Conservation (phyloP, 2,329 filamentous ascomycete species). For the Hymenoscyphus fraxineus region DNA sequence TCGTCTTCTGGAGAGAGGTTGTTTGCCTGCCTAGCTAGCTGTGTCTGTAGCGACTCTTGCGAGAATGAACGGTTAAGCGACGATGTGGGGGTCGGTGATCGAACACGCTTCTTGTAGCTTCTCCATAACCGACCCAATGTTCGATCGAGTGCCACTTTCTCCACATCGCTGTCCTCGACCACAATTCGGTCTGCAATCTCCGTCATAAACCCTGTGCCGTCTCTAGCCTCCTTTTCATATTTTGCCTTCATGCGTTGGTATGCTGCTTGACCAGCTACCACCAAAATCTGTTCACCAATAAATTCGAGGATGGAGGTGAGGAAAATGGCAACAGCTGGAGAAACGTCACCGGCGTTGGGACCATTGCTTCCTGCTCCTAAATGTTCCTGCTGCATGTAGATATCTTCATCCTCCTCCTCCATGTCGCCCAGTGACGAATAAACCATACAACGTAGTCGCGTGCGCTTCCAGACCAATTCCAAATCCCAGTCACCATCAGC, state of each 20-base stretch:
- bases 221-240: conserved; percentile 56
- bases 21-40: conserved; percentile 34
- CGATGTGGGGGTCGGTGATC: conserved; percentile 50
- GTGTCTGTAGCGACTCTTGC: conserved; percentile 41
- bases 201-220: conserved; percentile 43
- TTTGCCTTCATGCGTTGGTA: conserved; percentile 61
- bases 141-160: conserved; percentile 84
- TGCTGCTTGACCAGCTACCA: conserved; percentile 82
- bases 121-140: conserved; percentile 89
- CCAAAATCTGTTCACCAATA: conserved; percentile 83
- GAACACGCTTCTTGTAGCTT: conserved; percentile 85
- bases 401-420: conserved; percentile 96
- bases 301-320: conserved; percentile 92
- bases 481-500: conserved; percentile 71
- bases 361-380: conserved; percentile 55
- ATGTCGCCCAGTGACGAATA: conserved; percentile 95
- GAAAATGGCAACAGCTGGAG: conserved; percentile 91
- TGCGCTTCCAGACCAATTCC: conserved; percentile 92
- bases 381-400: conserved; percentile 76
- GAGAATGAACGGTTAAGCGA: conserved; percentile 47
- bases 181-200: conserved; percentile 63
- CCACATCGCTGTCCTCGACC: conserved; percentile 90
- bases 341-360: conserved; percentile 62
- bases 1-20: conserved; percentile 40
- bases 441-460: conserved; percentile 92